Base-by-base conservation (phyloP, 2,329 filamentous ascomycete species). In the Malbranchea zuffiana region DNA sequence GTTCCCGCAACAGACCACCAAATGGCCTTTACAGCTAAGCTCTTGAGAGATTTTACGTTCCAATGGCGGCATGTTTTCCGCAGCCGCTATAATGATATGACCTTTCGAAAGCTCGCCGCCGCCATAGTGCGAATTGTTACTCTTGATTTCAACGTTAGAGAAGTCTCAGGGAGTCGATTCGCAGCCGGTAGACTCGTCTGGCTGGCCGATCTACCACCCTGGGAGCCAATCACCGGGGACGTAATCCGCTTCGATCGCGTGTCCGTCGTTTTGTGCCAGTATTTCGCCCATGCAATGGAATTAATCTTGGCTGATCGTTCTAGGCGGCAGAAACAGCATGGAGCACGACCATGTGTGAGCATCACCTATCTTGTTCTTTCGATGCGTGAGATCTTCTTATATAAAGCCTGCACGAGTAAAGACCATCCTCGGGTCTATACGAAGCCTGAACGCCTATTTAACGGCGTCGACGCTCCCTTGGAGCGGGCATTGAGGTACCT, bases 281-380 rank as follows among this genome's bases (percentile, higher is more conserved):
- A 40, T 20, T 17, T 37, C 17, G 13, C 12, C 23, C 13, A 31
- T 20, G 37, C 37, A 17, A 37, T 21, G 13, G 13, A 20, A 15
- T 27, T 35, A 17, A 34, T 48, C 17, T 39, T 40, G 39, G 18
- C 39, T 15, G 44, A 48, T 41, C 42, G 28, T 17, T 8, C 19
- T 19, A 42, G 42, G 24, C 40, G 35, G 7, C 13, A 4, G 18
- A 12, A 3, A 15, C 33, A 24, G 18, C 4, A 20, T 19, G 29
- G 10, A 11, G 15, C 25, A 7, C 25, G 5, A 5, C 15, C 25
- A 27, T 32, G 27, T 17, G 11, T 32, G 28, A 12, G 27, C 31
- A 30, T 28, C 29, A 48, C 32, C 34, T 50, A 50, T 38, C 39
- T 50, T n/a, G 43, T 50, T 33, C 41, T 49, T 27, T 49, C 45